A percentile compares a stretch with the other conserved stretches of the same genome.
These are phyloP conservation scores for Fusarium compactum DNA, from an alignment of 2,329 filamentous ascomycete genomes.

Conservation along the genomic window DNA sequence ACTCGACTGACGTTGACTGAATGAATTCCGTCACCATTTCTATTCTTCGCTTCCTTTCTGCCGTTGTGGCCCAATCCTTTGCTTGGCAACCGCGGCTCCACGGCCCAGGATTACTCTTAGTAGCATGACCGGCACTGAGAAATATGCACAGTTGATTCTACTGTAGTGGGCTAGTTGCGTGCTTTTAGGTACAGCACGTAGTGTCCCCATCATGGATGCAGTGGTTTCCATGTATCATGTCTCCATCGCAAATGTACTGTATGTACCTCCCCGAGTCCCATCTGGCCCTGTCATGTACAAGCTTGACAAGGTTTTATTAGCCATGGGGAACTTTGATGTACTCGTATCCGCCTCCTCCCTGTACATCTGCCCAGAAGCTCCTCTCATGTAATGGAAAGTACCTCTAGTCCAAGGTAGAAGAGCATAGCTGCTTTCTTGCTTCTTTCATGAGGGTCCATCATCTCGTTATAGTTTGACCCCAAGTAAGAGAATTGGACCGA, in stretches of 20 bases:
- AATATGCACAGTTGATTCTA: background rate
- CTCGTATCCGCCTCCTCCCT: conserved; percentile 33
- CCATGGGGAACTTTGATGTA: conserved; percentile 37
- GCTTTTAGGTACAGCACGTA: conserved; percentile 31
- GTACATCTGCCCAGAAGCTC: conserved; percentile 24
- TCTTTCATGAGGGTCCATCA: conserved; percentile 35
- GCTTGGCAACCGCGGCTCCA: conserved; percentile 27
- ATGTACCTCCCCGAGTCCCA: conserved; percentile 20
- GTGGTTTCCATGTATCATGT: conserved; percentile 37
- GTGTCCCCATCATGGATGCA: conserved; percentile 33
- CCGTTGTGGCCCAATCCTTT: conserved; percentile 5
- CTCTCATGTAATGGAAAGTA: conserved; percentile 39
- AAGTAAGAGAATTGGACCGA: conserved; percentile 30
- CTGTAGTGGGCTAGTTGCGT: conserved; percentile 30
- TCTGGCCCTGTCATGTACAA: conserved; percentile 4
- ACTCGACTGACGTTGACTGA: conserved; percentile 15
- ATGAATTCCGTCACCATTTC: conserved; percentile 39
- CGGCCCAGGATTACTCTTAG: background rate
- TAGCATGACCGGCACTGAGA: conserved; percentile 25
- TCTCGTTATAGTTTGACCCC: conserved; percentile 36
- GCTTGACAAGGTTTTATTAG: conserved; percentile 38
- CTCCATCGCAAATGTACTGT: conserved; percentile 32
- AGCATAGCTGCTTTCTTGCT: conserved; percentile 32
- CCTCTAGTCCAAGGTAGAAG: conserved; percentile 25
- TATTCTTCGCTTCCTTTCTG: conserved; percentile 15